Evolutionary conservation across 148 eudicot species (phyloP).

Genomic region (Cornus florida): DNA sequence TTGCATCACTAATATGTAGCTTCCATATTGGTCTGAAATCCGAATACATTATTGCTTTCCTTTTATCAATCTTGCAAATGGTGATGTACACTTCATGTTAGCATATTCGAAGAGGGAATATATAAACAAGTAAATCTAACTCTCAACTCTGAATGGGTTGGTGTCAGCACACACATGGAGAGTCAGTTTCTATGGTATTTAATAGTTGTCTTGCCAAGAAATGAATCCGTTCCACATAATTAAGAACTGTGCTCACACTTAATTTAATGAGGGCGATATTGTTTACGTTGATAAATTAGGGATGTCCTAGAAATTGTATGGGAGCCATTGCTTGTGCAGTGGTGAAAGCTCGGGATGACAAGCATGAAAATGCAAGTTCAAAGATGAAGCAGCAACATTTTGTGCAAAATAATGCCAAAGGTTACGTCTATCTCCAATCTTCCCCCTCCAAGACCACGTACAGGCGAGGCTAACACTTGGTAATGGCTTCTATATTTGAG

Average conservation of each 20-base stretch:
- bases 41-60: not conserved
- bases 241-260: not conserved
- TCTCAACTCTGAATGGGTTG: not conserved
- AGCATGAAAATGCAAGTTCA: too few relatives aligned
- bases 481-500: not conserved
- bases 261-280: not conserved
- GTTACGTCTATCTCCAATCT: too few relatives aligned
- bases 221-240: not conserved
- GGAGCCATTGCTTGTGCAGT: too few relatives aligned
- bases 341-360: too few relatives aligned
- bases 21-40: not conserved
- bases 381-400: too few relatives aligned
- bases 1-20: not conserved
- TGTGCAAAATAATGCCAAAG: too few relatives aligned
- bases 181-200: not conserved
- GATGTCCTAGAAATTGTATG: not conserved
- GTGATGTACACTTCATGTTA: not conserved
- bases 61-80: not conserved
- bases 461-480: too few relatives aligned
- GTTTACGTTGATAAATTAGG: not conserved
- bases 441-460: too few relatives aligned
- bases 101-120: not conserved
- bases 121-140: too few relatives aligned
- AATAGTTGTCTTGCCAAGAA: not conserved
- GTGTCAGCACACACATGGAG: not conserved